Conservation (phyloP, 495 filamentous ascomycete species). For the Annulohypoxylon stygium region DNA sequence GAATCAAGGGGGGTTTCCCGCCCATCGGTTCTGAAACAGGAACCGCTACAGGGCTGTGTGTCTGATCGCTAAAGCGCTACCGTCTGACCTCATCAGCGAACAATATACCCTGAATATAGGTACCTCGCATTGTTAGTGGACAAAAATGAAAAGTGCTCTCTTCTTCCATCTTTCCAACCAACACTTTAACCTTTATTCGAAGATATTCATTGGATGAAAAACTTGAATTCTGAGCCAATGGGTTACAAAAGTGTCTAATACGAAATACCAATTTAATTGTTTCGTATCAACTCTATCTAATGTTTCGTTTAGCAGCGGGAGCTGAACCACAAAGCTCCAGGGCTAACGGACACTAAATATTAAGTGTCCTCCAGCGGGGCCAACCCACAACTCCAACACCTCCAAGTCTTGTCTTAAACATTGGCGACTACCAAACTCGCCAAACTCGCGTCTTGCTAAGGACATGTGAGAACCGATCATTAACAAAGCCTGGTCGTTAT, state of each 20-base stretch:
- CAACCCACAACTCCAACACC: constrained; percentile 24
- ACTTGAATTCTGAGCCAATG: constrained; percentile 2
- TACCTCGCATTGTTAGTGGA: constrained; percentile 22
- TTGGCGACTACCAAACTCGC: neutral
- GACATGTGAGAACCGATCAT: neutral
- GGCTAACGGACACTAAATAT: constrained; percentile 19
- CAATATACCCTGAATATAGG: constrained; percentile 5
- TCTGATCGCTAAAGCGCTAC: constrained; percentile 39
- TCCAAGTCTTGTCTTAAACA: constrained; percentile 14
- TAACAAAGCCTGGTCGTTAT: neutral
- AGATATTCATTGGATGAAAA: neutral
- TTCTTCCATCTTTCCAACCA: constrained; percentile 12
- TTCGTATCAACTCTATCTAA: neutral
- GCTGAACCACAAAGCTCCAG: constrained; percentile 4
- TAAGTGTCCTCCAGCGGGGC: constrained; percentile 15
- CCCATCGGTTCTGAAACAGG: constrained; percentile 37
- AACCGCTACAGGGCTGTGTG: constrained; percentile 31
- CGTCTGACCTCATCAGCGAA: constrained; percentile 32
- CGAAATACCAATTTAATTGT: neutral
- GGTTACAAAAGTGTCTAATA: constrained; percentile 6
- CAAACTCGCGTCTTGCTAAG: neutral
- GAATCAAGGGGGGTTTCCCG: constrained; percentile 23
- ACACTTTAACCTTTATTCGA: neutral
- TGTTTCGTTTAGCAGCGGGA: neutral
- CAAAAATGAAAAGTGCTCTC: neutral